phyloP scores from a whole-genome alignment of 1,284 basidiomycete species.

The Heterobasidion irregulare region DNA sequence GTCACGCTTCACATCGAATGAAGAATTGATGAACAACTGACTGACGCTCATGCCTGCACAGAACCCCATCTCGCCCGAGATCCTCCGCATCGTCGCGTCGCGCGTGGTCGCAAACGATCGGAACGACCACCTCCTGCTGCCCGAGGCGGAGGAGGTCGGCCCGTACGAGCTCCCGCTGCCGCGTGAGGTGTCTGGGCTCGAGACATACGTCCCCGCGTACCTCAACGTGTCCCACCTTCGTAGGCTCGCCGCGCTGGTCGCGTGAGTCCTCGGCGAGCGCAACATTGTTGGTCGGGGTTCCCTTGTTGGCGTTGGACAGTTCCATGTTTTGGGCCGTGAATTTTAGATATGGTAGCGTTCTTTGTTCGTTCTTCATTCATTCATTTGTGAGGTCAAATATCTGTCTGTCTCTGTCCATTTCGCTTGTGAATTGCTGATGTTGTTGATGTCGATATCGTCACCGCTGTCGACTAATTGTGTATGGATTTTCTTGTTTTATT shows the following conservation, averaged over 20 bases:
- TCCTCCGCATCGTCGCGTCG: constrained; percentile 91
- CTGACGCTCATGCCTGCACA: constrained; percentile 24
- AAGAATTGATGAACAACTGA: neutral
- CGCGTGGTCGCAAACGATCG: constrained; percentile 92
- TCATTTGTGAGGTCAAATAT: neutral
- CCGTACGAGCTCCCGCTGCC: constrained; percentile 85
- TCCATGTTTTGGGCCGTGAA: neutral
- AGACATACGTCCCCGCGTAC: constrained; percentile 85
- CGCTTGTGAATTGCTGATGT: too few species aligned
- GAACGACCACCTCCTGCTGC: constrained; percentile 90
- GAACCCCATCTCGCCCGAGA: constrained; percentile 95
- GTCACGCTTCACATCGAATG: neutral
- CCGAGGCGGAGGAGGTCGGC: constrained; percentile 93
- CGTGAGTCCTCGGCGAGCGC: constrained; percentile 30
- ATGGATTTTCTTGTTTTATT: too few species aligned
- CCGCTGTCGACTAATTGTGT: too few species aligned
- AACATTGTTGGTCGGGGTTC: neutral
- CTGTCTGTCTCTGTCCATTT: too few species aligned
- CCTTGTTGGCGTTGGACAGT: neutral
- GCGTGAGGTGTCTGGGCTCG: constrained; percentile 79
- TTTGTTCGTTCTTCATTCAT: neutral
- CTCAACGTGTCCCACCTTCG: constrained; percentile 79
- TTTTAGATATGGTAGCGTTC: neutral
- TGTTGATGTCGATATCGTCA: too few species aligned
- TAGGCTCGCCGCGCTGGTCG: constrained; percentile 74